Evolutionary conservation across 805 yeast genomes (phyloP), one percentile per base, ranked within the genome.

Genomic region (Pichia heedii): DNA sequence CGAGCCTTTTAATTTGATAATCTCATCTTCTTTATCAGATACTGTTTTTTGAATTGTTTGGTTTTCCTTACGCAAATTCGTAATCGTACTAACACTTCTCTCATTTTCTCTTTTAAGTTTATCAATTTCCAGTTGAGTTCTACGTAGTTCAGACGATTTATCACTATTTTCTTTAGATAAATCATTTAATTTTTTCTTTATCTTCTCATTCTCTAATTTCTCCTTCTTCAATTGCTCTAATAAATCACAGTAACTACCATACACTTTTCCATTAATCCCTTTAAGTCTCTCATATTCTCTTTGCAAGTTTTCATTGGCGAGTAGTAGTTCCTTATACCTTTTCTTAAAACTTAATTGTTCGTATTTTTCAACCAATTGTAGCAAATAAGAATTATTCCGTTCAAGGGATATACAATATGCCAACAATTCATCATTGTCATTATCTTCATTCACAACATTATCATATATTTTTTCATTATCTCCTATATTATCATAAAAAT

Each of bases 181-280:
- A 22, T 33, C 21, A 22, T 35, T 19, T 29, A 41, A 7, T 32
- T 32, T 18, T 36, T 29, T 13, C 5, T 42, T 35, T 8, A 36
- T 6, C 5, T 20, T 20, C 12, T 19, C 2, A 16, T 44, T 42
- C 9, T 37, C 30, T 3, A 2, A 4, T 20, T 41, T 39, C 2
- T 35, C 22, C n/a, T n/a, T n/a, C 22, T 42, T 43, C 4, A 46
- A 32, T 16, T 49, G 48, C 15, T 49, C 47, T 24, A 53, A 42
- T 22, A 57, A 42, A 29, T 53, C 56, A 36, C 47, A 55, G 39
- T 57, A 57, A 29, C 58, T 57, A 7, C 50, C 50, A 37, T 51
- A 57, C 3, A 57, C 54, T 42, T 53, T 54, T 22, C 50, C 48
- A 42, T 55, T 55, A 4, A 55, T 44, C 16, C 45, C 46, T 34